Evolutionary conservation across 2,329 filamentous ascomycete genomes (phyloP).

Genomic region (Sphaerulina populicola): DNA sequence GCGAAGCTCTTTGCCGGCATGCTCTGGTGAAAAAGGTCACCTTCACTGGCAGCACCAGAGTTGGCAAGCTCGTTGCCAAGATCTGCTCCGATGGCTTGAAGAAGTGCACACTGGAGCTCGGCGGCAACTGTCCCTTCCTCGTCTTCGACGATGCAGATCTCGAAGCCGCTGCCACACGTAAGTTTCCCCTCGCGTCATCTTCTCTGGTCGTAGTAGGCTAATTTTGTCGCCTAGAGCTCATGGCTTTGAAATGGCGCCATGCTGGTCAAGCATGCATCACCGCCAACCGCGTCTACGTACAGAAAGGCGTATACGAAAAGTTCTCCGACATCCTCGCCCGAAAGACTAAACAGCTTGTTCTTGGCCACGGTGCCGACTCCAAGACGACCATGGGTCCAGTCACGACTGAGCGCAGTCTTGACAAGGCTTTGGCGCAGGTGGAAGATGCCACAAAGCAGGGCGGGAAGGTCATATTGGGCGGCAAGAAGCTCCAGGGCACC

Average conservation of each 20-base stretch:
- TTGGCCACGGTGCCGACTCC: slow-evolving; percentile 54
- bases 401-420: slow-evolving; percentile 48
- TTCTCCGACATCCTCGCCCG: slow-evolving; percentile 51
- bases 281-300: slow-evolving; percentile 58
- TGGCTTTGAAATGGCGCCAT: slow-evolving; percentile 49
- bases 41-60: slow-evolving; percentile 53
- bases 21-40: slow-evolving; percentile 54
- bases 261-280: slow-evolving; percentile 59
- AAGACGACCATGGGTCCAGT: slow-evolving; percentile 53
- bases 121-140: slow-evolving; percentile 57
- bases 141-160: slow-evolving; percentile 58
- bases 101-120: slow-evolving; percentile 57
- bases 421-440: slow-evolving; percentile 53
- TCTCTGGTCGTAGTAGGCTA: not conserved
- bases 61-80: slow-evolving; percentile 55
- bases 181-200: slow-evolving; percentile 7
- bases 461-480: slow-evolving; percentile 56
- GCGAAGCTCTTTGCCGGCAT: slow-evolving; percentile 50
- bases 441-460: slow-evolving; percentile 53
- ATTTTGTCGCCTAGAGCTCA: slow-evolving; percentile 30
- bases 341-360: slow-evolving; percentile 46
- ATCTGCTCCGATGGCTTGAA: slow-evolving; percentile 54
- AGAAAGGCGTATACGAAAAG: slow-evolving; percentile 53
- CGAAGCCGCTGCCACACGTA: slow-evolving; percentile 47
- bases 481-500: slow-evolving; percentile 37